Conservation (phyloP, 768 basidiomycete genomes). For the Suillus alpinus region DNA sequence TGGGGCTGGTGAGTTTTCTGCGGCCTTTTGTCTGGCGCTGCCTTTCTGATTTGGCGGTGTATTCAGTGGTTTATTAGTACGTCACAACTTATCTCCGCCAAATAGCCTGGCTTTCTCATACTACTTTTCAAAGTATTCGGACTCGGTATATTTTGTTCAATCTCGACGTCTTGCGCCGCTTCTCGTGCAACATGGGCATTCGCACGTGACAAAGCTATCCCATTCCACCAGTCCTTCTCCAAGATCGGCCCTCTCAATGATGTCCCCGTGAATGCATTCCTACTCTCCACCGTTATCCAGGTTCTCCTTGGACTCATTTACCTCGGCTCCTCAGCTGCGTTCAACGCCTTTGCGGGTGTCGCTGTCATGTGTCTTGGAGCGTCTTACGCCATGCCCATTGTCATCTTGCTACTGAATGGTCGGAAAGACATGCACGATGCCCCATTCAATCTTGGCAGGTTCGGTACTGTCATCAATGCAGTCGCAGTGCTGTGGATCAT, state of each 20-base stretch:
- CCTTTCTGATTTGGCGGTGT: slow-evolving; percentile 2
- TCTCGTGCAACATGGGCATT: slow-evolving; percentile 73
- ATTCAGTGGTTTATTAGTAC: slow-evolving; percentile 42
- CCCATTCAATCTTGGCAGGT: slow-evolving; percentile 46
- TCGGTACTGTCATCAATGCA: slow-evolving; percentile 46
- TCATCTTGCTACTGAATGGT: slow-evolving; percentile 45
- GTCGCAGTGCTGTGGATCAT: slow-evolving; percentile 56
- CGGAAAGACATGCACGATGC: slow-evolving; percentile 46
- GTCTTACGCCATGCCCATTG: slow-evolving; percentile 63
- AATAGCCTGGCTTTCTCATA: neutral
- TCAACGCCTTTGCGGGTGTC: slow-evolving; percentile 67
- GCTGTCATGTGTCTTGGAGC: slow-evolving; percentile 64
- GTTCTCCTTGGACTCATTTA: slow-evolving; percentile 61
- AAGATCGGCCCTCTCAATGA: slow-evolving; percentile 41
- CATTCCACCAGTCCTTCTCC: slow-evolving; percentile 47
- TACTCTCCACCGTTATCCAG: slow-evolving; percentile 57
- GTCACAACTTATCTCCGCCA: slow-evolving; percentile 10
- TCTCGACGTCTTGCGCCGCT: slow-evolving; percentile 65
- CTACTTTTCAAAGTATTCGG: slow-evolving; percentile 44
- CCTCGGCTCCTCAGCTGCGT: slow-evolving; percentile 59
- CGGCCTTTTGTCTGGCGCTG: slow-evolving; percentile 1
- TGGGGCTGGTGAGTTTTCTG: slow-evolving; percentile 47
- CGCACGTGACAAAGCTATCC: slow-evolving; percentile 64
- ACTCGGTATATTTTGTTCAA: slow-evolving; percentile 57
- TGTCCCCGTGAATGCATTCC: slow-evolving; percentile 58